These are phyloP conservation scores for Ottelia alismoides DNA, from an alignment of 106 monocot species.

Conservation along the genomic window DNA sequence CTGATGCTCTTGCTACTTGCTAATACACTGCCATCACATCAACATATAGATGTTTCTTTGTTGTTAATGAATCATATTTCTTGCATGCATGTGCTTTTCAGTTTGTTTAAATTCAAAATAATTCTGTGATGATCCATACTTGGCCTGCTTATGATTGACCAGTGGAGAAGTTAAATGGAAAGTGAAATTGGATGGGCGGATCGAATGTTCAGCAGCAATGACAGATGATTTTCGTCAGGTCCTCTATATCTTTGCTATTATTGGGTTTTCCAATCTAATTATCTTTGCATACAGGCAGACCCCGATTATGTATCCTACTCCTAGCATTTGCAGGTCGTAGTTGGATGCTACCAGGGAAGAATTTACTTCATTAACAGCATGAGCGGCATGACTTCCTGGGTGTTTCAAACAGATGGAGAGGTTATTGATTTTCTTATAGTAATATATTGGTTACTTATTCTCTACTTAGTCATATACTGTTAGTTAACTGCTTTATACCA, in stretches of 20 bases:
- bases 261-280: no score
- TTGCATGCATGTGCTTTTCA: background rate
- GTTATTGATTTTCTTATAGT: constrained; percentile 17
- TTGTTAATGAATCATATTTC: background rate
- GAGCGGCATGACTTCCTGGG: constrained; percentile 51
- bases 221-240: constrained; percentile 84
- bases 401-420: constrained; percentile 82
- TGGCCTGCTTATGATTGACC: background rate
- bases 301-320: no score
- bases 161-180: constrained; percentile 75
- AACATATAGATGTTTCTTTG: background rate
- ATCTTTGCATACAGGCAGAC: no score
- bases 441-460: background rate
- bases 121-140: background rate
- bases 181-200: constrained; percentile 60
- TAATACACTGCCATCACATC: no score
- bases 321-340: constrained; percentile 75
- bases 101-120: background rate
- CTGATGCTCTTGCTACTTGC: no score
- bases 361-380: constrained; percentile 77
- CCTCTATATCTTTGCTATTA: background rate
- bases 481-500: background rate
- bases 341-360: constrained; percentile 87
- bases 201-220: constrained; percentile 87
- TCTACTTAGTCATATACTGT: background rate